Evolutionary conservation across 495 filamentous ascomycete species (phyloP).

Genomic region (Darksidea phi): DNA sequence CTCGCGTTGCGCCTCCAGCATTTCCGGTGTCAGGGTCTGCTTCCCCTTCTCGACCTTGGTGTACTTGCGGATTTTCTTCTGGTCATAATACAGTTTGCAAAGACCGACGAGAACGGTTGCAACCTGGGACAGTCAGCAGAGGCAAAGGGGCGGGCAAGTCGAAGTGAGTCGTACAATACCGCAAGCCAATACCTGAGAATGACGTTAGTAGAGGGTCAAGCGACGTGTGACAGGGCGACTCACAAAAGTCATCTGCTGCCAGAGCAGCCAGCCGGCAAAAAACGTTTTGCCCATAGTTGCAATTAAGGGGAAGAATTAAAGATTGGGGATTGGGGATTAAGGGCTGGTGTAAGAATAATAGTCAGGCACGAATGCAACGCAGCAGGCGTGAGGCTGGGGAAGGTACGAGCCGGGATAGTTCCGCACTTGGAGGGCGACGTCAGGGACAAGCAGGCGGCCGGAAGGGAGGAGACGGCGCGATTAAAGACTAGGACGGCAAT

Average conservation of each 20-base stretch:
- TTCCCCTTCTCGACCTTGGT: conserved; percentile 64
- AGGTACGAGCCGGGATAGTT: background rate
- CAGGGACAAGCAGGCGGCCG: background rate
- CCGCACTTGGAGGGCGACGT: conserved; percentile 14
- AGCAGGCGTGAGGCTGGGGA: conserved; percentile 2
- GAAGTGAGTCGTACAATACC: conserved; percentile 47
- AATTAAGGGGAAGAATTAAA: conserved; percentile 13
- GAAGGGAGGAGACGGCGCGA: background rate
- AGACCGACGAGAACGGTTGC: conserved; percentile 50
- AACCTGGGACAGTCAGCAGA: conserved; percentile 48
- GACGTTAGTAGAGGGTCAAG: conserved; percentile 15
- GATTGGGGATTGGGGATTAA: conserved; percentile 17
- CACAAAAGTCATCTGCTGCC: conserved; percentile 92
- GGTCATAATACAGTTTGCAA: conserved; percentile 61
- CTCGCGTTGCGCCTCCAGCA: conserved; percentile 50
- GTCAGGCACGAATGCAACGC: background rate
- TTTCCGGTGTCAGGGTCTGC: conserved; percentile 54
- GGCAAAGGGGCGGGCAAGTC: background rate
- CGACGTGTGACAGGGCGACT: conserved; percentile 42
- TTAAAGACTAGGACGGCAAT: background rate
- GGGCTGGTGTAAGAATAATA: conserved; percentile 13
- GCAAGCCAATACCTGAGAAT: conserved; percentile 38
- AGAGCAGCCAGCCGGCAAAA: conserved; percentile 75
- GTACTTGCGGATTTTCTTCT: conserved; percentile 64
- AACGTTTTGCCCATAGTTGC: conserved; percentile 49